Percentiles rank a stretch among this genome's conserved stretches.
Conservation (phyloP, 768 basidiomycete genomes). For the Psilocybe cubensis region DNA sequence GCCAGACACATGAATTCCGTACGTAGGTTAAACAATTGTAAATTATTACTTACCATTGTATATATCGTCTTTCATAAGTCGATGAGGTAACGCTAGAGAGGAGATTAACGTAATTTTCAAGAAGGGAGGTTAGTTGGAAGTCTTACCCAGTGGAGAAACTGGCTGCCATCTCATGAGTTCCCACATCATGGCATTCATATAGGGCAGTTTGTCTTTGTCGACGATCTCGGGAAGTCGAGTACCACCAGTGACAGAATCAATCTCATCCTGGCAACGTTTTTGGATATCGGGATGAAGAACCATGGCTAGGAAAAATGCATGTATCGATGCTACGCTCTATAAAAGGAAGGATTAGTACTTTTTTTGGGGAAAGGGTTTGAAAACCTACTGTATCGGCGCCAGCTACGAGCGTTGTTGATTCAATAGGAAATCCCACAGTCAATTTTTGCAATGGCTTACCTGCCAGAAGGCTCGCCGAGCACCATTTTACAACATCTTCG, state of each 20-base stretch:
- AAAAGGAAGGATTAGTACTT: background rate
- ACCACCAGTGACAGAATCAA: slow-evolving; percentile 36
- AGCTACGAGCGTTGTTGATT: slow-evolving; percentile 10
- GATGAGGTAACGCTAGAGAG: slow-evolving; percentile 16
- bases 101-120: background rate
- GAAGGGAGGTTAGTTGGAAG: background rate
- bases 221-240: slow-evolving; percentile 36
- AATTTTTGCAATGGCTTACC: slow-evolving; percentile 15
- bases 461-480: slow-evolving; percentile 25
- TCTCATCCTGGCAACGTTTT: slow-evolving; percentile 36
- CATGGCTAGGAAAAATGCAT: slow-evolving; percentile 40
- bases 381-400: slow-evolving; percentile 33
- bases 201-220: slow-evolving; percentile 35
- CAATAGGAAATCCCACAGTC: too few species aligned
- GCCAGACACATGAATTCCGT: slow-evolving; percentile 9
- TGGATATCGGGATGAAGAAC: slow-evolving; percentile 37
- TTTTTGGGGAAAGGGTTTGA: background rate
- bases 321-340: slow-evolving; percentile 33
- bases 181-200: slow-evolving; percentile 36
- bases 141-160: slow-evolving; percentile 35
- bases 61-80: slow-evolving; percentile 20
- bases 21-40: background rate
- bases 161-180: slow-evolving; percentile 39
- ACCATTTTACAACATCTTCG: slow-evolving; percentile 26
- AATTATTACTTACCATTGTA: slow-evolving; percentile 10